Evolutionary conservation across 1,284 basidiomycete genomes (phyloP).

Genomic region (Irpex sp.): DNA sequence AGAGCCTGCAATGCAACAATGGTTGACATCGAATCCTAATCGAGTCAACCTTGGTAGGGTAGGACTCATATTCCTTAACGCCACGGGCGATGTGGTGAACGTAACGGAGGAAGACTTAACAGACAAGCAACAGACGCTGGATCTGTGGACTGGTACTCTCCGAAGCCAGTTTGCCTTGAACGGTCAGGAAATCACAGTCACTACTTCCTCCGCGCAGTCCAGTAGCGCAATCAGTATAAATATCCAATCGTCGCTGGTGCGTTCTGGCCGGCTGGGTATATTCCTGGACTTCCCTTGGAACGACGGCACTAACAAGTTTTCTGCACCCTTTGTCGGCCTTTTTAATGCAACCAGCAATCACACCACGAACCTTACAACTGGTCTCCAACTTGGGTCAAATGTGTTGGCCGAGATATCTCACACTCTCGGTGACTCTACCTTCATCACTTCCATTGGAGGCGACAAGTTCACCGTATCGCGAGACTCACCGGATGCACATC

Average conservation of each 20-base stretch:
- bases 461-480: constrained; percentile 39
- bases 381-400: constrained; percentile 16
- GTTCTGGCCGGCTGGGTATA: constrained; percentile 37
- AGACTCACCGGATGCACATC: constrained; percentile 38
- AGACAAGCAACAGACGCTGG: constrained; percentile 38
- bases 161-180: constrained; percentile 41
- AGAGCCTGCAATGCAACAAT: constrained; percentile 43
- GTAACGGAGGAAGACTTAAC: constrained; percentile 38
- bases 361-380: constrained; percentile 35
- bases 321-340: constrained; percentile 53
- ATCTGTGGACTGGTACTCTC: constrained; percentile 53
- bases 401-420: constrained; percentile 39
- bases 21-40: constrained; percentile 58
- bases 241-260: constrained; percentile 39
- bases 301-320: constrained; percentile 51
- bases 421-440: constrained; percentile 37
- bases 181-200: constrained; percentile 34
- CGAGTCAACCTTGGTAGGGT: constrained; percentile 51
- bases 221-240: constrained; percentile 38
- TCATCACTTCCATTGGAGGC: constrained; percentile 42
- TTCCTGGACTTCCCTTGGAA: constrained; percentile 66
- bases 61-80: constrained; percentile 41
- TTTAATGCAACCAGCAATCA: constrained; percentile 46
- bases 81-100: constrained; percentile 25
- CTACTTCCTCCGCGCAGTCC: constrained; percentile 38